Conservation (phyloP, 164 flowering plant species). For the Paratinospora sagittata region DNA sequence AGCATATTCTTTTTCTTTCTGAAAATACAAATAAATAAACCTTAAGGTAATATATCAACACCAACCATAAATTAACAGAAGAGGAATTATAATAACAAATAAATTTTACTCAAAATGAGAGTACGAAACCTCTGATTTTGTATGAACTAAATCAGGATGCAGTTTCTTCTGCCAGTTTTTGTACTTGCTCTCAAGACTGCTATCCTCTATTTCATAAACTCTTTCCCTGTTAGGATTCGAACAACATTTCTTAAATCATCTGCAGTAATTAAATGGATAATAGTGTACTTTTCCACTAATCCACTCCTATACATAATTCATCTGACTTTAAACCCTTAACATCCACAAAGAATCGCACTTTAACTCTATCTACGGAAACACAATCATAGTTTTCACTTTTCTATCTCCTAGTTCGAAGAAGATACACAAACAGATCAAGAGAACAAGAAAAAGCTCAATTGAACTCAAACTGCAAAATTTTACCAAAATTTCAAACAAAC, state of each 20-base stretch:
- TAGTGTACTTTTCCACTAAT: background rate
- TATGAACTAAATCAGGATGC: slow-evolving; percentile 95
- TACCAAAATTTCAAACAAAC: no score
- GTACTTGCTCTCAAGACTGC: slow-evolving; percentile 64
- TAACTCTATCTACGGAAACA: no score
- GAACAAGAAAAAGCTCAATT: no score
- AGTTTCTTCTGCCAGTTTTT: slow-evolving; percentile 95
- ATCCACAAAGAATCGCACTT: no score
- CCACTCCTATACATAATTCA: no score
- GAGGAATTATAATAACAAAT: no score
- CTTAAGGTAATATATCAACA: background rate
- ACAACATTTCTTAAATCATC: background rate
- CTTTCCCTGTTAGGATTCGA: slow-evolving; percentile 47
- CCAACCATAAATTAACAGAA: background rate
- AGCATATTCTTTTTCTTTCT: slow-evolving; percentile 85
- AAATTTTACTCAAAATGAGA: background rate
- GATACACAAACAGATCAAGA: no score
- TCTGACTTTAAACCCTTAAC: no score
- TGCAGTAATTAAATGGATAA: background rate
- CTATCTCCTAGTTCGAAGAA: no score
- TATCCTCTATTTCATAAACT: slow-evolving; percentile 46
- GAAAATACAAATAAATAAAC: slow-evolving; percentile 1
- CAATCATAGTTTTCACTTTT: no score
- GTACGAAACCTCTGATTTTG: slow-evolving; percentile 72
- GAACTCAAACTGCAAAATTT: no score